These are phyloP conservation scores for Trichoderma harzianum DNA, from an alignment of 2,329 filamentous ascomycete genomes.

Conservation along the genomic window DNA sequence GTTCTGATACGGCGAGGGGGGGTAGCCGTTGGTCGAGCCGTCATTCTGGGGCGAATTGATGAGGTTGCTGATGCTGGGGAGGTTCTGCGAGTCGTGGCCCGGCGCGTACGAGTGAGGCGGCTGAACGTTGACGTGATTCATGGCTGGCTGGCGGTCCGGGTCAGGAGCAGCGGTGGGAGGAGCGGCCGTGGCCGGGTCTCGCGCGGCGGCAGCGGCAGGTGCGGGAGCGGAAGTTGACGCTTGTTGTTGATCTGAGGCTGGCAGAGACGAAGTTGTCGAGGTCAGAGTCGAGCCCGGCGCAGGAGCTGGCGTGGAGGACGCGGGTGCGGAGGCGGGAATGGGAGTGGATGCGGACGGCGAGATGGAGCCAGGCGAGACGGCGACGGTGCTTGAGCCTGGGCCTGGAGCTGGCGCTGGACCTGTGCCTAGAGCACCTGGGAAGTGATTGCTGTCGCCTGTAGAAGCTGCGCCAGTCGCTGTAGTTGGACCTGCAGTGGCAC, in stretches of 20 bases:
- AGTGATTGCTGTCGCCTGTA: not conserved
- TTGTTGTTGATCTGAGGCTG: not conserved
- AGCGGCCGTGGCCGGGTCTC: constrained; percentile 8
- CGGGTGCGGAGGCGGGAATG: constrained; percentile 20
- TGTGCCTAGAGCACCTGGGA: not conserved
- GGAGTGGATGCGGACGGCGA: constrained; percentile 21
- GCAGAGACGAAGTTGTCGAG: constrained; percentile 11
- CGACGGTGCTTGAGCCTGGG: constrained; percentile 12
- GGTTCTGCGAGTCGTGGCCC: constrained; percentile 59
- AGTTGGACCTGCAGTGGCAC: not conserved
- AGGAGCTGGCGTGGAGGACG: constrained; percentile 21
- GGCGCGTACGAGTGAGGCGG: constrained; percentile 27
- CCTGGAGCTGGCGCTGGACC: not conserved
- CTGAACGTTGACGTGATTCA: constrained; percentile 29
- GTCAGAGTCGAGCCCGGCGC: constrained; percentile 15
- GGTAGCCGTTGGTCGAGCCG: constrained; percentile 33
- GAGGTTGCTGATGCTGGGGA: constrained; percentile 78
- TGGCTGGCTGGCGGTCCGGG: constrained; percentile 34
- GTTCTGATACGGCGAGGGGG: constrained; percentile 16
- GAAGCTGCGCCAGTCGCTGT: not conserved
- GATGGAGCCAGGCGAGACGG: constrained; percentile 17
- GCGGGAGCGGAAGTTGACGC: constrained; percentile 13
- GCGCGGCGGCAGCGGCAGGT: constrained; percentile 12
- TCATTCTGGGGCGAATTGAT: constrained; percentile 58
- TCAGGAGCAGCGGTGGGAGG: constrained; percentile 21